A percentile compares a stretch with the other conserved stretches of the same genome.
phyloP scores from a whole-genome alignment of 495 filamentous ascomycete genomes.

The Saxophila tyrrhenica region DNA sequence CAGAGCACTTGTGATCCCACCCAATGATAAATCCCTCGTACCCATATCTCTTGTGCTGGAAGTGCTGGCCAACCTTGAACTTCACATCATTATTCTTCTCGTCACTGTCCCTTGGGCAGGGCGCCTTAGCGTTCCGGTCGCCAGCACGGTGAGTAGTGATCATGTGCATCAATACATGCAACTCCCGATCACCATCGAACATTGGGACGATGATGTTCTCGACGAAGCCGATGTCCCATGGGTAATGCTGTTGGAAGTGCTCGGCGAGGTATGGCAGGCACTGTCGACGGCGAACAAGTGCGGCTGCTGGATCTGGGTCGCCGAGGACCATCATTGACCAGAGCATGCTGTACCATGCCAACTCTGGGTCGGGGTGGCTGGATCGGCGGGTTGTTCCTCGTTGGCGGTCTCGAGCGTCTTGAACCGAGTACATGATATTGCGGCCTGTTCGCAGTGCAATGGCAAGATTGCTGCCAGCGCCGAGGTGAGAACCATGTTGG shows the following conservation, averaged over 20 bases:
- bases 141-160: constrained; percentile 3
- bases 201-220: constrained; percentile 54
- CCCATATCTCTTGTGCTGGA: constrained; percentile 67
- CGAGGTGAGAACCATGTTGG: constrained; percentile 47
- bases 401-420: constrained; percentile 22
- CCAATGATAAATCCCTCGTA: constrained; percentile 76
- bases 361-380: constrained; percentile 41
- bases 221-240: constrained; percentile 52
- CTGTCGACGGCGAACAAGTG: constrained; percentile 41
- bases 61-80: constrained; percentile 73
- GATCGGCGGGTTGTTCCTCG: background rate
- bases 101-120: constrained; percentile 35
- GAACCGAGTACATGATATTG: constrained; percentile 62
- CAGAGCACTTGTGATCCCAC: constrained; percentile 57
- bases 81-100: constrained; percentile 37
- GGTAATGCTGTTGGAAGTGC: constrained; percentile 50
- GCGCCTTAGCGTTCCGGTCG: constrained; percentile 36
- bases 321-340: constrained; percentile 61
- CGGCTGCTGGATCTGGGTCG: constrained; percentile 27
- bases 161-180: constrained; percentile 35
- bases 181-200: constrained; percentile 38
- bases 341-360: constrained; percentile 61
- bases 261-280: constrained; percentile 57
- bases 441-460: constrained; percentile 66
- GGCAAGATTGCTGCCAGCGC: constrained; percentile 46